Base-by-base conservation (phyloP, 345 rosid genomes). In the Murraya koenigii region DNA sequence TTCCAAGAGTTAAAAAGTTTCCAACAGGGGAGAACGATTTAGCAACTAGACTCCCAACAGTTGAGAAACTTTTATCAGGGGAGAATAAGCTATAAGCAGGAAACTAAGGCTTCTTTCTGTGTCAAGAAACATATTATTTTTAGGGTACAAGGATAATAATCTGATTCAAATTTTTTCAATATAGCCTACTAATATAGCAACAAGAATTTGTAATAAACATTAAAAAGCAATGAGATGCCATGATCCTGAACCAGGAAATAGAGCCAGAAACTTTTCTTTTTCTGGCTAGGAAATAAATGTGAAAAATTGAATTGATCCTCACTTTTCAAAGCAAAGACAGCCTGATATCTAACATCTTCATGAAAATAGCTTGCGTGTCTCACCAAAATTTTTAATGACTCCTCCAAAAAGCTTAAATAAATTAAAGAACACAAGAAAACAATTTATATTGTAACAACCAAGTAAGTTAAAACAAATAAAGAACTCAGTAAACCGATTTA, bases 291-390 rank as follows among this genome's bases (percentile, higher is more conserved):
- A 11, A 9, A 8, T 13, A 60, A 63, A 63, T 63, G 39, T 5
- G 38, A 63, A 8, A 63, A 64, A 10, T 19, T 23, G 79, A 80
- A 9, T 72, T 30, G 39, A 39, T 56, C 90, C 97, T 90, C 74
- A 97, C 99, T 77, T 85, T 94, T 93, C 85, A 97, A 85, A 78
- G 91, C 81, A 76, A 89, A 91, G 60, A 97, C 77, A 69, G 99
- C 99, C 84, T 97, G 99, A 81, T 94, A 92, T 74, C 99, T 91
- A 71, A 94, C 98, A 89, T 97, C 99, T 87, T 97, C 99, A 82
- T 97, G 99, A 86, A 97, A 97, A 86, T 97, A 97, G 35, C 78
- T 89, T 9, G 97, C 90, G 84, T 94, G 96, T 81, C 87, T 91
- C 32, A 87, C 87, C 93, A 97, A 84, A 84, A 94, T 93, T 86